Conservation (phyloP, 2,329 filamentous ascomycete species). For the Nemania diffusa region DNA sequence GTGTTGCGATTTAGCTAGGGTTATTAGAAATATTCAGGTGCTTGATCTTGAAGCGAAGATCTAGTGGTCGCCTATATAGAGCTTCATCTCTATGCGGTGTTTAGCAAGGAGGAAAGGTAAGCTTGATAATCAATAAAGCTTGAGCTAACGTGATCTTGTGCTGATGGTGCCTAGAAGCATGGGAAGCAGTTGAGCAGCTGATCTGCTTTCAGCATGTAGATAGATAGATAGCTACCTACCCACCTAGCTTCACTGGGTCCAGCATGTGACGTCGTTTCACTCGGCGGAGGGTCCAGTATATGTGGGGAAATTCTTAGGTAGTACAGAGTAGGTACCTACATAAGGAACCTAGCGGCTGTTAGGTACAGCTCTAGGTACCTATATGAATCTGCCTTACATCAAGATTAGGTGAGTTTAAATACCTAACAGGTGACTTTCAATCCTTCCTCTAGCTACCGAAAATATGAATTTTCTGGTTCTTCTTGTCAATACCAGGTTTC, state of each 20-base stretch:
- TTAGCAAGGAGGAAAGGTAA: not conserved
- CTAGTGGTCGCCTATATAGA: not conserved
- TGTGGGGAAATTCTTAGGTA: slow-evolving; percentile 1
- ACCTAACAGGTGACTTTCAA: too few relatives aligned
- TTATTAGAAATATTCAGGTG: not conserved
- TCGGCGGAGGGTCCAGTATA: not conserved
- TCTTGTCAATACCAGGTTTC: too few relatives aligned
- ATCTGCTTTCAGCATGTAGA: not conserved
- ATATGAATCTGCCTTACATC: too few relatives aligned
- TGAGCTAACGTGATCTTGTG: slow-evolving; percentile 13
- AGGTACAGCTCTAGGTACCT: not conserved
- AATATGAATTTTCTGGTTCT: too few relatives aligned
- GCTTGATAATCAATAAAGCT: not conserved
- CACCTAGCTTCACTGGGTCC: not conserved
- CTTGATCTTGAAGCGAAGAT: not conserved
- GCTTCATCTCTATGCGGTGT: not conserved
- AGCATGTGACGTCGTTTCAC: slow-evolving; percentile 30
- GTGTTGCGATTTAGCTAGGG: not conserved
- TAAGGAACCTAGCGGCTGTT: too few relatives aligned
- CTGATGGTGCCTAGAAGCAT: slow-evolving; percentile 8
- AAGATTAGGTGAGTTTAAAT: too few relatives aligned
- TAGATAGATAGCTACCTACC: not conserved
- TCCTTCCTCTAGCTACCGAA: too few relatives aligned
- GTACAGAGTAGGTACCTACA: not conserved
- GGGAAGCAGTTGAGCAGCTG: slow-evolving; percentile 18